Evolutionary conservation across 768 basidiomycete species (phyloP), one percentile per base, ranked within the genome.

Genomic region (Xerocomellus intermedius): DNA sequence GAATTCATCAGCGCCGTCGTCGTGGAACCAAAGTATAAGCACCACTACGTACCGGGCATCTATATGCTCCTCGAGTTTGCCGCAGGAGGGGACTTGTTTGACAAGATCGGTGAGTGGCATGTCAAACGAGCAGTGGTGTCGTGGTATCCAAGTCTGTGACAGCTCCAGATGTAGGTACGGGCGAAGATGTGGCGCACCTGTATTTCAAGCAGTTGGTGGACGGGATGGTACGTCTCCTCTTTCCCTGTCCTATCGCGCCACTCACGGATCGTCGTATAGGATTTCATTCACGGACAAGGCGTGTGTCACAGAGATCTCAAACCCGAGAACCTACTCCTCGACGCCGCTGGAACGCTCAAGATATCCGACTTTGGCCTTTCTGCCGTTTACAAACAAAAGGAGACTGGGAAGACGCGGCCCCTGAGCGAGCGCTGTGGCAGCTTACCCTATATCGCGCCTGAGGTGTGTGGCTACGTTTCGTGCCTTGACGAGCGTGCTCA

Each of bases 251-350:
- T 41, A 21, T 51, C 54, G 26, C 22, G 35, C 37, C 46, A 47
- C 48, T 33, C 55, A 36, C 21, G 32, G 0, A 46, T 28, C 35
- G 4, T 39, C 16, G 14, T 26, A 4, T 50, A 96, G 94, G 76
- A 79, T 30, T 96, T 90, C 70, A 87, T 98, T 30, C 95, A 98
- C 64, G 69, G 66, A 8, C 84, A 92, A 73, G 97, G 97, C 3
- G 89, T 99, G 19, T 95, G 92, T 63, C 97, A 99, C 68, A 85
- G 97, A 36, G 97, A 99, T 64, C 79, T 99, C 51, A 99, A 99
- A 67, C 97, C 97, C 0, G 97, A 99, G 70, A 99, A 99, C 61
- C 69, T 98, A 17, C 82, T 99, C 3, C 81, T 99, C 0, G 88
- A 94, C 56, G 83, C 81, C 0, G 83, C 85, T 2, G 95, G 95